Evolutionary conservation across 768 basidiomycete species (phyloP), one percentile per base, ranked within the genome.

Genomic region (Tricholoma matsutake): DNA sequence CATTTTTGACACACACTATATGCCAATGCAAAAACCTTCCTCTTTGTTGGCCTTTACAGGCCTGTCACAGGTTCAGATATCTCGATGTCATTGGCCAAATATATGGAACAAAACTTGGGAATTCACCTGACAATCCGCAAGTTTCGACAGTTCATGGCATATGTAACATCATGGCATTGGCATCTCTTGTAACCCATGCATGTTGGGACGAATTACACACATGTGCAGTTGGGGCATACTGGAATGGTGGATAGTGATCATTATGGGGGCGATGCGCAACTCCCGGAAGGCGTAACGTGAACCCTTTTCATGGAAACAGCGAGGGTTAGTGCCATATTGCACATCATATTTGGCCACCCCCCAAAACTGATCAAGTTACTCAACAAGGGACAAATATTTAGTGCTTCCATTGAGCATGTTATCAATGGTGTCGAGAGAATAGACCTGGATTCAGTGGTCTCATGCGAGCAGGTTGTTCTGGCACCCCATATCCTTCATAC

Each of bases 221-320:
- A 54, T 2, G 54, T 56, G 6, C 65, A 66, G 39, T 35, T 64
- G 4, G 64, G 56, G 2, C 67, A 68, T 32, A 34, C 62, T 1
- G 35, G 22, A 1, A 18, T 54, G 2, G 59, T 57, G 16, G 62
- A 63, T n/a, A 22, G 28, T 6, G 25, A 54, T 18, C 59, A 68
- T 55, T 67, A 69, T 61, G 68, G 62, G 3, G 28, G n/a, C 8
- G 61, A 69, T 39, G 18, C 20, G 3, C 34, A 56, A 9, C 31
- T 65, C 2, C 66, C 66, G 0, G 34, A 16, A 20, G 57, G 59
- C 8, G 53, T 65, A 18, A 59, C 62, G 34, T 57, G 54, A 4
- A 28, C 58, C 4, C 25, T 31, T 6, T 58, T 67, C 25, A 41
- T 65, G 25, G 22, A 37, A 14, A 62, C 56, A 2, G 59, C 59